Evolutionary conservation across 2,329 filamentous ascomycete species (phyloP), one percentile per base, ranked within the genome.

Genomic region (Botrytis aclada): DNA sequence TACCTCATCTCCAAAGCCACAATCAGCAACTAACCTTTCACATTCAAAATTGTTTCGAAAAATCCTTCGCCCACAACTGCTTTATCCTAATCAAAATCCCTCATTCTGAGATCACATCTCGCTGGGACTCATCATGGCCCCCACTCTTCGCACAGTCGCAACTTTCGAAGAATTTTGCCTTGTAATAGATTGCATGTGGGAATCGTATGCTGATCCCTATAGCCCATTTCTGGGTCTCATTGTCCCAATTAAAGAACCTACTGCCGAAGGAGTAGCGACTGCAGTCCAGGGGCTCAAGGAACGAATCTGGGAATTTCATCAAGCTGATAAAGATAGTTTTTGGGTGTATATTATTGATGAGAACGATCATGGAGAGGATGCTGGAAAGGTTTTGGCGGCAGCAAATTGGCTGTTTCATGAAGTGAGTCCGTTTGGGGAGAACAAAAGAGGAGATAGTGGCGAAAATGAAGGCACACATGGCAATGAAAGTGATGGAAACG

Each of bases 171-270:
- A 69, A 25, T 60, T 69, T 39, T 32, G 34, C 25, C 29, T 25
- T 16, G 66, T 60, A n/a, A 14, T 60, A 32, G 66, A 69, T 22
- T 69, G 51, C 29, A 22, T 69, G 4, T 69, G 51, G 66, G 66
- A 61, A 25, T 39, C 54, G 3, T 41, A 60, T 29, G 16, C 34
- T 18, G 20, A 41, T 14, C 66, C 54, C 2, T 69, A 60, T 25
- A 41, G 45, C 29, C 54, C 66, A 1, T 43, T 60, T 54, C 20
- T 69, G 25, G 18, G 22, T 34, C 9, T 69, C n/a, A 12, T 58
- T 3, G 41, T 61, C 5, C 51, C 51, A 6, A 32, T 60, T 2
- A 25, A 43, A 25, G 51, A 37, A 18, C n/a, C 25, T 6, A 69
- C 51, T 0, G 37, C 37, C 16, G 37, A 69, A 29, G 51, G 66